Conservation (phyloP, 495 filamentous ascomycete species). For the Penicillium bovifimosum region DNA sequence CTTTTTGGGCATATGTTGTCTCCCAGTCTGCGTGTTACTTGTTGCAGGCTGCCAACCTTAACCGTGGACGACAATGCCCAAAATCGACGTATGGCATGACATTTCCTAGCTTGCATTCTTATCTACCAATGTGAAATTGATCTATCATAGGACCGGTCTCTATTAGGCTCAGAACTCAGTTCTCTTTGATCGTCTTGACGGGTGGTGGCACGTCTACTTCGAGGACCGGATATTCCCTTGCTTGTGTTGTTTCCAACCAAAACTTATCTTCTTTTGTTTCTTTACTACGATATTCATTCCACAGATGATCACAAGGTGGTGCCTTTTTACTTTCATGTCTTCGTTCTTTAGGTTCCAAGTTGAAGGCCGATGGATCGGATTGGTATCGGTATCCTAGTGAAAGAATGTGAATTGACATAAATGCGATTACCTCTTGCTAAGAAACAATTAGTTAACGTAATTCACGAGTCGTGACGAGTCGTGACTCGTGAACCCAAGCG, state of each 20-base stretch:
- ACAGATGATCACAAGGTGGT: neutral
- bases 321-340: neutral
- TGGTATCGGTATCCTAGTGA: neutral
- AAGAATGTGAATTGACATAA: neutral
- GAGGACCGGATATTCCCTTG: neutral
- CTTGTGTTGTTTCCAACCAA: neutral
- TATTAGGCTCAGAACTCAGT: slow-evolving; percentile 5
- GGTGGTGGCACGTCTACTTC: slow-evolving; percentile 1
- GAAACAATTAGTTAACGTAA: too few species aligned
- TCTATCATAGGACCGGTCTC: neutral
- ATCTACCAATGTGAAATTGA: slow-evolving; percentile 14
- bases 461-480: too few species aligned
- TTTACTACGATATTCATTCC: neutral
- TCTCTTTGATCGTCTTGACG: neutral
- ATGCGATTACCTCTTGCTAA: neutral
- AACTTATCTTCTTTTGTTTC: neutral
- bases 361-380: neutral
- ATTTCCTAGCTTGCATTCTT: slow-evolving; percentile 5
- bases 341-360: neutral
- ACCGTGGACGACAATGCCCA: neutral
- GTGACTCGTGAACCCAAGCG: too few species aligned
- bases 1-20: neutral
- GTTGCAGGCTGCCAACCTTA: neutral
- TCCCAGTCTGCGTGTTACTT: neutral
- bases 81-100: neutral